A percentile compares a stretch with the other conserved stretches of the same genome.
Conservation (phyloP, 306 rosid genomes). For the Prunus kanzakura region DNA sequence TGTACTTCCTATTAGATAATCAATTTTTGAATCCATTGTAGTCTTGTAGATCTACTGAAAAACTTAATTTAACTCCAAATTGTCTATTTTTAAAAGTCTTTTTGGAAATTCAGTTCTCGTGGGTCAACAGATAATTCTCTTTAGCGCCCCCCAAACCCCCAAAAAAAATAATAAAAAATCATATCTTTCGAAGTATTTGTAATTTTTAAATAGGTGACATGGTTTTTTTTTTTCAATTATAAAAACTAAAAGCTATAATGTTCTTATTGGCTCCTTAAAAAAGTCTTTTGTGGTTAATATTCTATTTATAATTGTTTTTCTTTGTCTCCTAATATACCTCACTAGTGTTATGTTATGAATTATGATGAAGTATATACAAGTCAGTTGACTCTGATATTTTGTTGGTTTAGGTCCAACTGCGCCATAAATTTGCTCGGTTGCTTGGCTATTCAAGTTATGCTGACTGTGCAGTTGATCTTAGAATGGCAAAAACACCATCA, state of each 20-base stretch:
- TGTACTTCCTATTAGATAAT: neutral
- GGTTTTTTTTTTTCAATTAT: neutral
- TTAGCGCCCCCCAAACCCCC: neutral
- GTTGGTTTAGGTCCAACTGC: constrained; percentile 70
- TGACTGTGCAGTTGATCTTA: constrained; percentile 69
- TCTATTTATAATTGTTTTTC: constrained; percentile 1
- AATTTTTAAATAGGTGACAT: neutral
- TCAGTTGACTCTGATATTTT: constrained; percentile 8
- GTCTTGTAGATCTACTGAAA: neutral
- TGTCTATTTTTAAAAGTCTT: neutral
- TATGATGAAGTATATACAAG: neutral
- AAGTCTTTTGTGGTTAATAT: neutral
- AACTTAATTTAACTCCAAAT: neutral
- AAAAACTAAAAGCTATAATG: neutral
- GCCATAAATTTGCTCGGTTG: constrained; percentile 86
- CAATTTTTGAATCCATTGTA: neutral
- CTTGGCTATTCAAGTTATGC: constrained; percentile 90
- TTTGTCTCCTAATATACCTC: neutral
- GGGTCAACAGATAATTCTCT: neutral
- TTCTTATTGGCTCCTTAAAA: neutral
- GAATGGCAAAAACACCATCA: constrained; percentile 93
- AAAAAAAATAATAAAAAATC: neutral
- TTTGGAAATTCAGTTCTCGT: neutral
- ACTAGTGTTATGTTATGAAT: neutral
- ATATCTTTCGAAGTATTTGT: neutral